Conservation (phyloP, 2,329 filamentous ascomycete species). For the Monosporascus sp. region DNA sequence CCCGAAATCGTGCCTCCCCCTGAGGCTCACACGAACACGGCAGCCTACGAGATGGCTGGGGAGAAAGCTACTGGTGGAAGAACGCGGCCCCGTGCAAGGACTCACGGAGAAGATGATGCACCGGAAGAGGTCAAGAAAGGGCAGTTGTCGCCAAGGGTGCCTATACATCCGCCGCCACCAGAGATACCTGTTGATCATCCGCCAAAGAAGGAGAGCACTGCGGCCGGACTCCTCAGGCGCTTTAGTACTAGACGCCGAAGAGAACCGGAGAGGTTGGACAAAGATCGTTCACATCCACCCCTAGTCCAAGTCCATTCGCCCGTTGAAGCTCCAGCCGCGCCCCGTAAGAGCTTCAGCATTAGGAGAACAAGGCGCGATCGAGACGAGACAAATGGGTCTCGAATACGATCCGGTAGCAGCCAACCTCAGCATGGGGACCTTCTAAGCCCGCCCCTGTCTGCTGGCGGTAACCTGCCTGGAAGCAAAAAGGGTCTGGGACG, state of each 20-base stretch:
- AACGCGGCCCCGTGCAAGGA: constrained; percentile 78
- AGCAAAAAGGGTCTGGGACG: constrained; percentile 69
- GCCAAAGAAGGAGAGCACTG: constrained; percentile 79
- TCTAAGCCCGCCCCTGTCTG: constrained; percentile 64
- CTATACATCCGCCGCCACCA: constrained; percentile 39
- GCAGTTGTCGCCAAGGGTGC: constrained; percentile 44
- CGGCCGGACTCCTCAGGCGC: constrained; percentile 75
- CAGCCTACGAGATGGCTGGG: constrained; percentile 80
- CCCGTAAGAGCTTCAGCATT: constrained; percentile 87
- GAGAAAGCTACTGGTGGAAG: constrained; percentile 82
- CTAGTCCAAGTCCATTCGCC: constrained; percentile 75
- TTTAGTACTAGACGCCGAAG: constrained; percentile 82
- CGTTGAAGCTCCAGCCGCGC: constrained; percentile 55
- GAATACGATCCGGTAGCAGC: constrained; percentile 50
- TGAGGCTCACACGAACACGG: constrained; percentile 81
- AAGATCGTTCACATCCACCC: constrained; percentile 64
- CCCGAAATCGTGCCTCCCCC: constrained; percentile 76
- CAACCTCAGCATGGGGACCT: constrained; percentile 74
- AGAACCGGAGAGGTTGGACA: constrained; percentile 58
- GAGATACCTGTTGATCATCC: constrained; percentile 56
- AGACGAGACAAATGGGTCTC: constrained; percentile 43
- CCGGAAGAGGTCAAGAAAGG: constrained; percentile 66
- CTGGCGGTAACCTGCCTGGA: constrained; percentile 49
- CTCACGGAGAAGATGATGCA: constrained; percentile 90
- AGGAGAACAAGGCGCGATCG: constrained; percentile 50